Base-by-base conservation (phyloP, 2,329 filamentous ascomycete genomes). In the Pseudocercospora fijiensis region DNA sequence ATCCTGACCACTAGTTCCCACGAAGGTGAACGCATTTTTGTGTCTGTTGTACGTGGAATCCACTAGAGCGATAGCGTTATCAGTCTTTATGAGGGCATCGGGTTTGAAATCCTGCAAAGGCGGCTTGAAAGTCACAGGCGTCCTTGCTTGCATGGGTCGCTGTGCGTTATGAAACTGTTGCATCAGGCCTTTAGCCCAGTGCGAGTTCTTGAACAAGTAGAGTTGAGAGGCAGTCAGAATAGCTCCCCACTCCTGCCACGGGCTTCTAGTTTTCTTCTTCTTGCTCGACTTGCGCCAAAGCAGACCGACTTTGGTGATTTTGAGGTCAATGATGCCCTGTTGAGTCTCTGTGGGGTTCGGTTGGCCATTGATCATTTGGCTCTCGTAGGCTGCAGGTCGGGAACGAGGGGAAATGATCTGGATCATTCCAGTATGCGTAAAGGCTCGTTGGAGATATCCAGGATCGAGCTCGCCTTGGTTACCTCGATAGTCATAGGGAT, bases 201-300 rank as follows among this genome's bases (percentile, higher is more conserved):
- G 84, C 4, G 92, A 90, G 75, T 98, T 97, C 63, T 91, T 89
- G 80, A 98, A 99, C 77, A 99, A 92, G 76, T 97, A 99, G 7
- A 99, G 85, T 73, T 97, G 94, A 5, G 95, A 96, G n/a, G 94
- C 92, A 0, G 95, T 99, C 28, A 99, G 84, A 63, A 99, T 90
- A 24, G 92, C 95, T 58, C 95, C 95, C 95, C 95, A 99, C 83
- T 99, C 95, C 75, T 97, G 94, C 95, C 95, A 99, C 1, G 95
- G 94, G 10, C 94, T 97, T 49, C 94, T 86, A 0, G 92, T 90
- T 77, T 96, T 96, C 79, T 94, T 96, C 79, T 96, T 97, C 79
- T 96, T 98, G 1, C 85, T 81, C 68, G 96, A 92, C 75, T 99
- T 99, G 51, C 95, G 88, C 95, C 95, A 99, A 30, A 99, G 77